A percentile compares a stretch with the other conserved stretches of the same genome.
Conservation (phyloP, 2,329 filamentous ascomycete genomes). For the Biscogniauxia sp. region DNA sequence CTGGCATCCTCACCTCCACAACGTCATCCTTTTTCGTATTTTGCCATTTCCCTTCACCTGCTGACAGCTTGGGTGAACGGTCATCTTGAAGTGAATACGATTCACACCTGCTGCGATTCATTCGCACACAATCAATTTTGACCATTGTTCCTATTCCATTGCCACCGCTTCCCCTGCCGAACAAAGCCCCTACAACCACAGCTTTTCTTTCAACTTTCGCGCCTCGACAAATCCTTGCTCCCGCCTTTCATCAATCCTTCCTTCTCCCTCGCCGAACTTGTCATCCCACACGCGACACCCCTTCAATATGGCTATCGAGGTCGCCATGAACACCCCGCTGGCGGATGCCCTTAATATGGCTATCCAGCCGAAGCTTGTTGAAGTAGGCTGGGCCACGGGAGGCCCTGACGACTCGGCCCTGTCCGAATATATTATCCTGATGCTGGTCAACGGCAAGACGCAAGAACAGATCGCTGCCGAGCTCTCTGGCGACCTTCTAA, state of each 20-base stretch:
- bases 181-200: neutral
- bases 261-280: neutral
- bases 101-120: neutral
- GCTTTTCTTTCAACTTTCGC: neutral
- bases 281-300: neutral
- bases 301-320: constrained; percentile 70
- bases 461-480: constrained; percentile 86
- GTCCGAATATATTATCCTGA: constrained; percentile 94
- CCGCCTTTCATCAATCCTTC: neutral
- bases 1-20: neutral
- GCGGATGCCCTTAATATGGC: constrained; percentile 78
- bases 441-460: constrained; percentile 94
- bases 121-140: neutral
- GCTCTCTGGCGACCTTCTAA: constrained; percentile 82
- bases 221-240: neutral
- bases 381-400: constrained; percentile 87
- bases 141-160: neutral
- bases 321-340: constrained; percentile 75
- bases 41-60: neutral
- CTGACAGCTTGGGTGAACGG: neutral
- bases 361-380: constrained; percentile 87
- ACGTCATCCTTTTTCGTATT: neutral
- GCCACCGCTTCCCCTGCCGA: neutral
- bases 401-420: constrained; percentile 77
- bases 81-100: neutral